A percentile compares a stretch with the other conserved stretches of the same genome.
Evolutionary conservation across 352 stramenopile species (phyloP).

Genomic region (Thraustotheca clavata): DNA sequence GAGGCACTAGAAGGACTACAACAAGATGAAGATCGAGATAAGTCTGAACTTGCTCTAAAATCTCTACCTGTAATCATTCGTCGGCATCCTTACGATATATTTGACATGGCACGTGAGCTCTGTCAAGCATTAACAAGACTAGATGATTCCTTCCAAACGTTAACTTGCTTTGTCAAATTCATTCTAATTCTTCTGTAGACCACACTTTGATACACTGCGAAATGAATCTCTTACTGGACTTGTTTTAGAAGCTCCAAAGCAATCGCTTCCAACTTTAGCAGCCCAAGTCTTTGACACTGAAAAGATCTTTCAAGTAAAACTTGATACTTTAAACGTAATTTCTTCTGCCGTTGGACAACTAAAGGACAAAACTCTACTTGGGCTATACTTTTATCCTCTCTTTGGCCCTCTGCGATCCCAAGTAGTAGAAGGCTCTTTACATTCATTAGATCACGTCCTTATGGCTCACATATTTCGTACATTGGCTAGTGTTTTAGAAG

Average conservation of each 20-base stretch:
- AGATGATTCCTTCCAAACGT: constrained; percentile 18
- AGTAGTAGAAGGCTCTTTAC: neutral
- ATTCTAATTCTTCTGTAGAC: neutral
- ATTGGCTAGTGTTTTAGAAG: constrained; percentile 6
- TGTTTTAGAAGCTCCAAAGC: neutral
- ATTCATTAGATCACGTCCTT: constrained; percentile 9
- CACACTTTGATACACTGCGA: constrained; percentile 8
- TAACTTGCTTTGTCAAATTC: neutral
- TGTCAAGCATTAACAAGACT: neutral
- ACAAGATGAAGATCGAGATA: constrained; percentile 8
- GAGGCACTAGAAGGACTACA: constrained; percentile 7
- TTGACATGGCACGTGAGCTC: constrained; percentile 7
- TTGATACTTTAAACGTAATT: constrained; percentile 4
- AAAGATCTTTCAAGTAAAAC: constrained; percentile 11
- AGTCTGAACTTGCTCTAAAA: neutral
- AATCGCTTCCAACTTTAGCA: neutral
- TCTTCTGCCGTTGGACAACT: neutral
- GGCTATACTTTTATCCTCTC: constrained; percentile 11
- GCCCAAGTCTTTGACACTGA: constrained; percentile 7
- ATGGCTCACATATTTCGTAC: constrained; percentile 14
- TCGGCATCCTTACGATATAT: constrained; percentile 12
- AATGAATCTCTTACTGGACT: constrained; percentile 1
- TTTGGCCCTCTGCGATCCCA: constrained; percentile 5
- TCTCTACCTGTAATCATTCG: constrained; percentile 7
- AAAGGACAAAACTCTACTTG: neutral